Evolutionary conservation across 1,284 basidiomycete genomes (phyloP), one percentile per base, ranked within the genome.

Genomic region (Meripilus lineatus): DNA sequence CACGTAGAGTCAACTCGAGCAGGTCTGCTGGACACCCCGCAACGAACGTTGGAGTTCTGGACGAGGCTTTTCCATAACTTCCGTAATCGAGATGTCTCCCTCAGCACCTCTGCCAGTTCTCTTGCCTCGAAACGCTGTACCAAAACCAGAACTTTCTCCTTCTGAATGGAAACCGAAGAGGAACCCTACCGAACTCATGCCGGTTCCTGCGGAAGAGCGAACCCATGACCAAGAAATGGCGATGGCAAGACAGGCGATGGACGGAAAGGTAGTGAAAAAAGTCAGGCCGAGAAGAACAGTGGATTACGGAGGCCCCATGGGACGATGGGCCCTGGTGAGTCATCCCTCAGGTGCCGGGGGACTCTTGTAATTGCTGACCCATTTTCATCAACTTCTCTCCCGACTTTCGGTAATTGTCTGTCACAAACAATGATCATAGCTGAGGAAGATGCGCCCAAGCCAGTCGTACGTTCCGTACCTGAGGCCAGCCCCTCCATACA

Each of bases 281-380:
- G 93, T 92, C 45, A 77, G 93, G 54, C 93, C 95, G 17, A 71
- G 95, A 48, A 70, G 93, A 62, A 98, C 95, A 13, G 92, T 98
- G 11, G 95, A 98, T 66, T 96, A 93, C 60, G 89, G 89, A 56
- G 92, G 92, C 21, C 82, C 84, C 2, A 74, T 95, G 61, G 87
- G 88, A 14, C 75, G 89, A 50, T 95, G 87, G 88, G 66, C 74
- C 41, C 63, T 92, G 68, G 91, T 93, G 58, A 51, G 86, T 71
- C 3, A 32, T 28, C n/a, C 28, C n/a, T 30, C 8, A 30, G 10
- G 28, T 30, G 33, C 24, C 15, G 42, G 2, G 18, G 35, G 38
- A 18, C 39, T 37, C 30, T 38, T 15, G 26, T 23, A n/a, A n/a
- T n/a, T n/a, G n/a, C n/a, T n/a, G n/a, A n/a, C n/a, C n/a, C n/a